phyloP scores from a whole-genome alignment of 768 basidiomycete genomes.

The Kwoniella dendrophila region DNA sequence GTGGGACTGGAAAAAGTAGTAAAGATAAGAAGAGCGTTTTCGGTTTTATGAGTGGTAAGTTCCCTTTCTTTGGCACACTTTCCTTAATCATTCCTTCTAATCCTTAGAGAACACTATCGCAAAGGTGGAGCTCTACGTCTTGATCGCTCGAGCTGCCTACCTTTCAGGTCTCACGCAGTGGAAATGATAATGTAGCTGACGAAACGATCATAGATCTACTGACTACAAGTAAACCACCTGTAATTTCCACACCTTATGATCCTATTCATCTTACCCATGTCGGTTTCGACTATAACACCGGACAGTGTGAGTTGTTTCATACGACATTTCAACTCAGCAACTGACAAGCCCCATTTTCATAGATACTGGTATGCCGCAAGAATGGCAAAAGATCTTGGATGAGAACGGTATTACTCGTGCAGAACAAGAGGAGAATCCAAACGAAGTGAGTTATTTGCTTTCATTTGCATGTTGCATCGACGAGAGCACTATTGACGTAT shows the following conservation, averaged over 20 bases:
- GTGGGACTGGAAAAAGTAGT: conserved; percentile 52
- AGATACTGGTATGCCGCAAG: conserved; percentile 81
- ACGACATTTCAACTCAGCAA: neutral
- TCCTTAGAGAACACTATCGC: too few species aligned
- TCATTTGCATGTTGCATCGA: neutral
- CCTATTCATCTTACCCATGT: conserved; percentile 99
- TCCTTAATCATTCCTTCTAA: neutral
- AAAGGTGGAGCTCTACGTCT: too few species aligned
- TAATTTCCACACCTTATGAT: conserved; percentile 97
- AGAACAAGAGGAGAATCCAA: conserved; percentile 97
- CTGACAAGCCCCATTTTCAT: neutral
- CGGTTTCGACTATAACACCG: conserved; percentile 97
- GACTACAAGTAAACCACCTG: conserved; percentile 58
- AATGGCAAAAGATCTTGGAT: conserved; percentile 92
- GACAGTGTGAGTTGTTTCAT: conserved; percentile 65
- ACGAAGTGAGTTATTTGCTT: conserved; percentile 68
- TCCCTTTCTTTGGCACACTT: neutral
- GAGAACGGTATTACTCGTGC: conserved; percentile 90
- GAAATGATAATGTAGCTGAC: too few species aligned
- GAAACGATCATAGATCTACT: conserved; percentile 39
- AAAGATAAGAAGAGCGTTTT: conserved; percentile 56
- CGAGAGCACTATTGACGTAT: neutral
- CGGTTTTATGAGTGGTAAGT: conserved; percentile 53
- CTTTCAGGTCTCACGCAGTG: too few species aligned
- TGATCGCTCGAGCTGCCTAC: too few species aligned